A percentile compares a stretch with the other conserved stretches of the same genome.
These are phyloP conservation scores for Acacia melanoxylon DNA, from an alignment of 306 rosid genomes.

Conservation along the genomic window DNA sequence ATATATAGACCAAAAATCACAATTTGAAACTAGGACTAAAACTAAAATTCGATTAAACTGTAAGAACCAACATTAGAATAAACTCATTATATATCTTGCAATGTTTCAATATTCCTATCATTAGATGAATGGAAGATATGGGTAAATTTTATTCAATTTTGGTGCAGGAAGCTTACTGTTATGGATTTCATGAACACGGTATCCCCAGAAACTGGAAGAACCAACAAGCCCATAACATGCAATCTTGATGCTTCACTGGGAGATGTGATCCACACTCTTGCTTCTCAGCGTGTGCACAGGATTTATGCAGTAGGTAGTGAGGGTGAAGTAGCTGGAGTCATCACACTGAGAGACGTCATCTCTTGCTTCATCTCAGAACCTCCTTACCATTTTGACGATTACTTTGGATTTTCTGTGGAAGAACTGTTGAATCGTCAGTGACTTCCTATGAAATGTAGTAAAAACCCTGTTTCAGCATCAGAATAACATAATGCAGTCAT, in stretches of 20 bases:
- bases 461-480: conserved; percentile 20
- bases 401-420: conserved; percentile 62
- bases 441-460: conserved; percentile 26
- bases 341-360: conserved; percentile 91
- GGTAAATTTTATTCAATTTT: not conserved
- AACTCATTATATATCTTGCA: not conserved
- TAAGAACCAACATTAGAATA: too few relatives aligned
- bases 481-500: conserved; percentile 26
- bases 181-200: conserved; percentile 60
- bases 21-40: too few relatives aligned
- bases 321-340: conserved; percentile 65
- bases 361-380: conserved; percentile 87
- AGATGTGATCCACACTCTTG: conserved; percentile 62
- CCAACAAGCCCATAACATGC: conserved; percentile 66
- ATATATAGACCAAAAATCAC: too few relatives aligned
- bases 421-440: conserved; percentile 58
- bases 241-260: conserved; percentile 59
- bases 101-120: not conserved
- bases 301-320: conserved; percentile 57
- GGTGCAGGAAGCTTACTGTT: conserved; percentile 71
- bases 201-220: conserved; percentile 44
- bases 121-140: not conserved
- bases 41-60: too few relatives aligned
- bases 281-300: conserved; percentile 83
- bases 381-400: conserved; percentile 60